Conservation (phyloP, 2,329 filamentous ascomycete species). For the Paecilomyces dactylethromorphus region DNA sequence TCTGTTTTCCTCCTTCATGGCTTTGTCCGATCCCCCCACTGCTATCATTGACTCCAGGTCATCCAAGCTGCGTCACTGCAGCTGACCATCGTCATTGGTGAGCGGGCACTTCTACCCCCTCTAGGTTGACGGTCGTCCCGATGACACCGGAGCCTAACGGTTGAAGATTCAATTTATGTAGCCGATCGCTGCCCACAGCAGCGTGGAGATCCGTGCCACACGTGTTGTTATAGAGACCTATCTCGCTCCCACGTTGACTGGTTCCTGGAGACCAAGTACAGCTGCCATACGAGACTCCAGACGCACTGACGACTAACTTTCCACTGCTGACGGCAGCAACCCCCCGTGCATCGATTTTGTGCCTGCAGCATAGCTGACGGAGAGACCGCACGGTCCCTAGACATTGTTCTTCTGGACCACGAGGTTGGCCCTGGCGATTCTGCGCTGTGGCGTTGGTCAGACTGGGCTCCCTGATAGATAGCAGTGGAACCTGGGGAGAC, state of each 20-base stretch:
- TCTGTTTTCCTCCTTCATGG: neutral
- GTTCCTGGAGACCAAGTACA: neutral
- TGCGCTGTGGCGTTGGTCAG: neutral
- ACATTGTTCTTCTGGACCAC: neutral
- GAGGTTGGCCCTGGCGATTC: neutral
- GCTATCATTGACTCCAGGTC: neutral
- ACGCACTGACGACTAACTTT: neutral
- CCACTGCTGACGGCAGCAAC: neutral
- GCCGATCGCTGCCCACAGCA: neutral
- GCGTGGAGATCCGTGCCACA: neutral
- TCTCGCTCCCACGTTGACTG: neutral
- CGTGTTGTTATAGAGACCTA: neutral
- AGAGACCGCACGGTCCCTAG: neutral
- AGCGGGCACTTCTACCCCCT: neutral
- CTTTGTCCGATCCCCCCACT: neutral
- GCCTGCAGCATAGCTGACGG: neutral
- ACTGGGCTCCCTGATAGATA: neutral
- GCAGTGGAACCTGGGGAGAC: conserved; percentile 11
- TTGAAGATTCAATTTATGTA: neutral
- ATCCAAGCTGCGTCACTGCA: neutral
- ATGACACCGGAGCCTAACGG: neutral
- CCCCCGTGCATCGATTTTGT: neutral
- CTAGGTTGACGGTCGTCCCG: neutral
- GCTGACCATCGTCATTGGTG: neutral
- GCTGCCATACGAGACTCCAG: neutral